Conservation (phyloP, 371 early-diverging fungal species). For the Paraphysoderma sedebokerense region DNA sequence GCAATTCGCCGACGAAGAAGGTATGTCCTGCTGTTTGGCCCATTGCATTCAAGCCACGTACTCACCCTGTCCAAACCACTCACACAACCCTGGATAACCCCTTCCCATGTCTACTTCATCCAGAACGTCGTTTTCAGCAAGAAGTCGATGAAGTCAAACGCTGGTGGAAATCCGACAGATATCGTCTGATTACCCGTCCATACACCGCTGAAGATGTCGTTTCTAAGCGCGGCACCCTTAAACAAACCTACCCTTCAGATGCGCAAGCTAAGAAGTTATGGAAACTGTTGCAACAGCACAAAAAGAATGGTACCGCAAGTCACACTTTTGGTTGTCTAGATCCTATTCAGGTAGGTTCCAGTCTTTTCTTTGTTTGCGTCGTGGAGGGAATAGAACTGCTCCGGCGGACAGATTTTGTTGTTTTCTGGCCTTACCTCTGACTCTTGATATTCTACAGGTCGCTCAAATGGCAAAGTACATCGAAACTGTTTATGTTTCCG, state of each 20-base stretch:
- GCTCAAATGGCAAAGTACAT: constrained; percentile 94
- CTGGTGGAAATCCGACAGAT: constrained; percentile 77
- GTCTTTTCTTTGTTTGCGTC: no score
- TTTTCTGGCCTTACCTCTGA: no score
- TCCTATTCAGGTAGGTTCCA: constrained; percentile 8
- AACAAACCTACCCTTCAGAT: constrained; percentile 60
- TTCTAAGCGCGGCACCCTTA: constrained; percentile 72
- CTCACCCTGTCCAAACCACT: not conserved
- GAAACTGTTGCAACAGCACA: constrained; percentile 60
- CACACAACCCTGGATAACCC: no score
- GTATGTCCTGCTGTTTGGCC: not conserved
- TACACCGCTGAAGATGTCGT: constrained; percentile 84
- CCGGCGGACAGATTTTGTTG: no score
- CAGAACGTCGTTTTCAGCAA: constrained; percentile 40
- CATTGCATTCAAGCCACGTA: not conserved
- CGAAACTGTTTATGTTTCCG: constrained; percentile 94
- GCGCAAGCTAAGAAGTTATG: constrained; percentile 85
- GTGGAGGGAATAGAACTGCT: no score
- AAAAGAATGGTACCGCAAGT: constrained; percentile 55
- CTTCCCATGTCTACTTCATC: not conserved
- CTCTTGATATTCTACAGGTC: constrained; percentile 86
- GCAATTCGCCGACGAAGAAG: constrained; percentile 16
- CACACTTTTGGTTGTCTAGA: constrained; percentile 70
- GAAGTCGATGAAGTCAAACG: constrained; percentile 67
- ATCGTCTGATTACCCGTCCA: constrained; percentile 66